A percentile compares a stretch with the other conserved stretches of the same genome.
Evolutionary conservation across 345 rosid genomes (phyloP).

Genomic region (Theobroma cacao): DNA sequence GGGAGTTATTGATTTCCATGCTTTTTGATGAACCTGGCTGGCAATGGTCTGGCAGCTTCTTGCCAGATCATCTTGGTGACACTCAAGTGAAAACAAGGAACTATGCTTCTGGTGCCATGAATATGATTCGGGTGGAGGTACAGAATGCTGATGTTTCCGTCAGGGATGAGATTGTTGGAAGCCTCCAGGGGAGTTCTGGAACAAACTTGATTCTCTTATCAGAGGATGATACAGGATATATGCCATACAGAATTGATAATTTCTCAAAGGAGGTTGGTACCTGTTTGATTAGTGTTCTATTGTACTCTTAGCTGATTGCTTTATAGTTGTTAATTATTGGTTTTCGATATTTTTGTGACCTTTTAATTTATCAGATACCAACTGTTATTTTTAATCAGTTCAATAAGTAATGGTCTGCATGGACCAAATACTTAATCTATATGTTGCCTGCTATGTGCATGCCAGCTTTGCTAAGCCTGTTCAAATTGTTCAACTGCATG

Average conservation of each 20-base stretch:
- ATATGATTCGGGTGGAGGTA: conserved; percentile 87
- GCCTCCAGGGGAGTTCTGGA: conserved; percentile 71
- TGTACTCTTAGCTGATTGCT: not conserved
- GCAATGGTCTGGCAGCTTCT: conserved; percentile 97
- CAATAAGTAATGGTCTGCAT: not conserved
- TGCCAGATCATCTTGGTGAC: conserved; percentile 93
- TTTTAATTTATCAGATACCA: not conserved
- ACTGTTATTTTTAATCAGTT: not conserved
- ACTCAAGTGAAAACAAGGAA: conserved; percentile 90
- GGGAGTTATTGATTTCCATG: conserved; percentile 82
- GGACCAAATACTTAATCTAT: not conserved
- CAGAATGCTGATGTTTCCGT: conserved; percentile 82
- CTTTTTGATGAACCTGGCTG: conserved; percentile 91
- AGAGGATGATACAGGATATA: conserved; percentile 85
- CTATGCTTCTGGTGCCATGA: conserved; percentile 58
- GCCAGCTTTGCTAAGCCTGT: not conserved
- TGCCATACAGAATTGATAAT: conserved; percentile 97
- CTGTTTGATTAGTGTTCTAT: conserved; percentile 15
- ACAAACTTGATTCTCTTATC: conserved; percentile 88
- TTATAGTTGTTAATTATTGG: not conserved
- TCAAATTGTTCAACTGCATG: not conserved
- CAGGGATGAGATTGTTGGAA: conserved; percentile 71
- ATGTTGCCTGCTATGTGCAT: not conserved
- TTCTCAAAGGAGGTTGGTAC: conserved; percentile 89
- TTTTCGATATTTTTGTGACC: not conserved